These are phyloP conservation scores for Zasmidium cellare DNA, from an alignment of 2,329 filamentous ascomycete species.

Conservation along the genomic window DNA sequence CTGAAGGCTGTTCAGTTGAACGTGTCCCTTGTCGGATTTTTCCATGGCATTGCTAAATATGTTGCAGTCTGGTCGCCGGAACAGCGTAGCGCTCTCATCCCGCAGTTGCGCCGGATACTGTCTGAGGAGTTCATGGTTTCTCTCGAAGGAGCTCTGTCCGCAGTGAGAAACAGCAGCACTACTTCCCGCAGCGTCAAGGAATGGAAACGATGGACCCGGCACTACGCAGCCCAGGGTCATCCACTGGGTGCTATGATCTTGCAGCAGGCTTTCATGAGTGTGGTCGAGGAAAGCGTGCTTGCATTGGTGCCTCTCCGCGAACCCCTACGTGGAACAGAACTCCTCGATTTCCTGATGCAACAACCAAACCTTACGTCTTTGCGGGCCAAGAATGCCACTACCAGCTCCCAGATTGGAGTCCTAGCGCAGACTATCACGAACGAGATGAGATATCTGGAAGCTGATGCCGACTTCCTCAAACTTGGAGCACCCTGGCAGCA, in stretches of 20 bases:
- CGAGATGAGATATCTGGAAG: conserved; percentile 83
- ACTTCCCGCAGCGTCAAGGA: conserved; percentile 69
- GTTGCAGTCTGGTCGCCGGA: conserved; percentile 77
- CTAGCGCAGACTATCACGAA: conserved; percentile 74
- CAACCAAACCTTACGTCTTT: conserved; percentile 13
- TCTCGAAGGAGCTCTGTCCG: conserved; percentile 86
- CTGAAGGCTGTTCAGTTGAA: conserved; percentile 64
- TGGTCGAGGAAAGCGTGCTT: conserved; percentile 55
- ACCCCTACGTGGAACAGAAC: conserved; percentile 15
- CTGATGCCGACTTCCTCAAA: conserved; percentile 84
- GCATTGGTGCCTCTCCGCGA: conserved; percentile 26
- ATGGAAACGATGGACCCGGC: conserved; percentile 83
- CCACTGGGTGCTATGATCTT: conserved; percentile 90
- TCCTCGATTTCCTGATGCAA: conserved; percentile 38
- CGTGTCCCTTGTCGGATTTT: conserved; percentile 84
- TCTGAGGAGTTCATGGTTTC: conserved; percentile 83
- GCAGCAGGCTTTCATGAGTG: conserved; percentile 82
- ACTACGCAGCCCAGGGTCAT: conserved; percentile 76
- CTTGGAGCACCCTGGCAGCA: conserved; percentile 86
- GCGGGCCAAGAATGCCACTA: conserved; percentile 9
- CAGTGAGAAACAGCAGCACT: conserved; percentile 75
- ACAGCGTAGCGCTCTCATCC: conserved; percentile 72
- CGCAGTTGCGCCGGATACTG: conserved; percentile 69
- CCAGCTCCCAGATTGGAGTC: conserved; percentile 43
- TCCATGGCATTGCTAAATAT: conserved; percentile 77